Base-by-base conservation (phyloP, 164 flowering plant genomes). In the Dillenia suffruticosa region DNA sequence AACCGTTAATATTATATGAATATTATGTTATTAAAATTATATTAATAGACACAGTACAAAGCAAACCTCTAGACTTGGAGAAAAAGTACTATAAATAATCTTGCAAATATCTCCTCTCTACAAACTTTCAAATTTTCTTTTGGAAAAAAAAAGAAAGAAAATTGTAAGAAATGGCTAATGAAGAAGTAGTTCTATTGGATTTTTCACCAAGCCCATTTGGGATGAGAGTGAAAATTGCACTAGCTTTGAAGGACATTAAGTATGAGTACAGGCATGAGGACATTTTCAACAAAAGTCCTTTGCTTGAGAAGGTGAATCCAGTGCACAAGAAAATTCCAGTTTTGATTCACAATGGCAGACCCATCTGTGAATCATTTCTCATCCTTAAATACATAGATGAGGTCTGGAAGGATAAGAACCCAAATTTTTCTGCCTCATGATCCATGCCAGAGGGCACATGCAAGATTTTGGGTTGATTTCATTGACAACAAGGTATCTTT, bases 181-280 rank as follows among this genome's bases (percentile, higher is more conserved):
- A 63, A 3, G 65, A 69, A 32, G 61, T 79, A 32, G 17, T 61
- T 52, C 63, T 79, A 1, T 40, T 76, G 56, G 68, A 70, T 46
- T 51, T 24, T 46, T 76, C 68, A 67, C 15, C 70, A 8, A 76
- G 76, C 22, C 56, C 70, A 8, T 76, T 64, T 58, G 79, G 78
- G 12, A 69, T 68, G 73, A 71, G 78, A 58, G 80, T 53, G 12
- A 71, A 69, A 67, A 54, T 74, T 3, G 78, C 83, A 6, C 48
- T 76, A 19, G 74, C 62, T 8, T 72, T 67, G 46, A 79, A 76
- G 54, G 76, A 71, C 1, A 52, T 79, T 10, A 12, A 69, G 26
- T 76, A 73, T 17, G 74, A 76, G 22, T 71, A 66, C 70, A 69
- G 22, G 12, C 74, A 79, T 9, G 66, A 69, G 16, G 51, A 66